These are phyloP conservation scores for Prunus mume DNA, from an alignment of 306 rosid genomes.

Conservation along the genomic window DNA sequence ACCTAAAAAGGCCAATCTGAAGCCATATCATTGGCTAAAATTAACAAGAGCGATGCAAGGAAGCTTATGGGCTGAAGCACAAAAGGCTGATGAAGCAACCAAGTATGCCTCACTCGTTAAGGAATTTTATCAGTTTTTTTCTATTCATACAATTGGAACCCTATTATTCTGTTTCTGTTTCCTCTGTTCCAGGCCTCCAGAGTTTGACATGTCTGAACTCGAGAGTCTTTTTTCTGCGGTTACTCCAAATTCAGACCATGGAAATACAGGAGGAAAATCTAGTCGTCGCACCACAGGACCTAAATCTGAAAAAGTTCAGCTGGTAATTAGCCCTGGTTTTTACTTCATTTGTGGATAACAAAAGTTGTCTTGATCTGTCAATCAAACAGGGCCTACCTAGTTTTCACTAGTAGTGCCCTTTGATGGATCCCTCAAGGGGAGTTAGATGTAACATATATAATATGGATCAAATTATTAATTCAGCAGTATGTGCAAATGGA, in stretches of 20 bases:
- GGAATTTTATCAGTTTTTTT: constrained; percentile 1
- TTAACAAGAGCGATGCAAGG: constrained; percentile 94
- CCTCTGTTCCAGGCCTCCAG: constrained; percentile 78
- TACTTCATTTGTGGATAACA: constrained; percentile 4
- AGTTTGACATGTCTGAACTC: constrained; percentile 95
- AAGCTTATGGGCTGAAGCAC: constrained; percentile 97
- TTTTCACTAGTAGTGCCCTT: constrained; percentile 1
- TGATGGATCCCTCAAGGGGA: background rate
- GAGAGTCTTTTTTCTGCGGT: constrained; percentile 84
- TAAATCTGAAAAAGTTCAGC: constrained; percentile 82
- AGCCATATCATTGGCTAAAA: constrained; percentile 98
- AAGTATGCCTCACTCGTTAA: constrained; percentile 51
- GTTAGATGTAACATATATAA: background rate
- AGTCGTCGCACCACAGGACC: constrained; percentile 48
- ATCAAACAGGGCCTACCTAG: constrained; percentile 7
- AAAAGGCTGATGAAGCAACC: constrained; percentile 69
- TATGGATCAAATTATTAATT: background rate
- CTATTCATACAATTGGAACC: constrained; percentile 10
- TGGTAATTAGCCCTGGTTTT: constrained; percentile 50
- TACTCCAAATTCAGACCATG: constrained; percentile 54
- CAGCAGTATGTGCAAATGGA: background rate
- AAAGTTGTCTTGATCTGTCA: constrained; percentile 15
- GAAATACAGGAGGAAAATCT: constrained; percentile 48
- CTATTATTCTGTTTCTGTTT: constrained; percentile 10
- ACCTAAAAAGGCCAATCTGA: constrained; percentile 66